phyloP scores from a whole-genome alignment of 306 rosid species.

The Boehmeria nivea region DNA sequence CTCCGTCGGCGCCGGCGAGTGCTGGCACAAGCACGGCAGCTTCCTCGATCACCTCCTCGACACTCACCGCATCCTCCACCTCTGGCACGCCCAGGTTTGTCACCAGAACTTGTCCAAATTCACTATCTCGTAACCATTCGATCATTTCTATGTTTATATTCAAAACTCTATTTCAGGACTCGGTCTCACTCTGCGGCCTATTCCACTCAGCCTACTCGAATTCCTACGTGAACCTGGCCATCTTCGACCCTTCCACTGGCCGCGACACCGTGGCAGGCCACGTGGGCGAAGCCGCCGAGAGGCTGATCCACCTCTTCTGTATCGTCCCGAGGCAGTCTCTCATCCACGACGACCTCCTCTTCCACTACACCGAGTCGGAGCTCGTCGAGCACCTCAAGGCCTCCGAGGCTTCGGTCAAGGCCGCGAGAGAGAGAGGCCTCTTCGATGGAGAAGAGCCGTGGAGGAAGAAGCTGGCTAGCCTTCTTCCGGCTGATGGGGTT shows the following conservation, averaged over 20 bases:
- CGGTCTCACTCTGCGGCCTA: constrained; percentile 73
- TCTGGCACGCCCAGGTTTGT: constrained; percentile 64
- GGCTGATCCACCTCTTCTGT: constrained; percentile 67
- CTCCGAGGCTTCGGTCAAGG: constrained; percentile 32
- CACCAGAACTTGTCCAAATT: no score
- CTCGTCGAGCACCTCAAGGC: constrained; percentile 47
- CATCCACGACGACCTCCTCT: constrained; percentile 74
- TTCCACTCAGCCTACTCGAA: constrained; percentile 94
- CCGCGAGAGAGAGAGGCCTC: constrained; percentile 36
- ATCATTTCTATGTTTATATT: no score
- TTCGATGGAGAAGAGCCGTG: constrained; percentile 40
- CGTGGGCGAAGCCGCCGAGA: constrained; percentile 63
- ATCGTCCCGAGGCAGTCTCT: constrained; percentile 66
- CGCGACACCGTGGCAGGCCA: constrained; percentile 52
- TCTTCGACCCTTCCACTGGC: constrained; percentile 76
- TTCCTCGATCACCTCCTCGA: constrained; percentile 78
- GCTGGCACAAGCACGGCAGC: constrained; percentile 96
- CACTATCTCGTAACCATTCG: no score
- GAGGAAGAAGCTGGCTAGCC: constrained; percentile 56
- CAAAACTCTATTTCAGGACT: constrained; percentile 29
- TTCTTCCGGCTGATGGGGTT: constrained; percentile 56
- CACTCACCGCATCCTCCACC: constrained; percentile 55
- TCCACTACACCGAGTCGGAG: constrained; percentile 54
- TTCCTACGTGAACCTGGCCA: constrained; percentile 86
- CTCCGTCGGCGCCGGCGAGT: constrained; percentile 81